phyloP scores from a whole-genome alignment of 306 rosid species.

The Cucurbita ficifolia region DNA sequence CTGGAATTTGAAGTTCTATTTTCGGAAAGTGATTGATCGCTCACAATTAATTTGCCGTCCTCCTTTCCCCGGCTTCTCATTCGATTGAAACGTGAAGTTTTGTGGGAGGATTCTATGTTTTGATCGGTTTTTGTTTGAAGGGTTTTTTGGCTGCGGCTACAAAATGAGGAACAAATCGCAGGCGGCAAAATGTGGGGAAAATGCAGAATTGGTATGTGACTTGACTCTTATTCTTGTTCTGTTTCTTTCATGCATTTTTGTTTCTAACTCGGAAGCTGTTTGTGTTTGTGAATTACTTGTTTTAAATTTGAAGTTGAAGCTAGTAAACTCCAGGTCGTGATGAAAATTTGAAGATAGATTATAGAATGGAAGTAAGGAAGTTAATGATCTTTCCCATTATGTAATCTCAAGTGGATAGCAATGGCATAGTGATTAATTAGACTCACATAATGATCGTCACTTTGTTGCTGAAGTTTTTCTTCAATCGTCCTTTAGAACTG shows the following conservation, averaged over 20 bases:
- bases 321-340: background rate
- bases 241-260: background rate
- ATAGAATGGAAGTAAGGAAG: background rate
- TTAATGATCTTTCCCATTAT: background rate
- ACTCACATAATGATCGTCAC: background rate
- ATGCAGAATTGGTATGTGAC: background rate
- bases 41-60: background rate
- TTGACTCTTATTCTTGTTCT: background rate
- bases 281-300: background rate
- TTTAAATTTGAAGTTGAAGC: background rate
- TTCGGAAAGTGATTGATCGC: background rate
- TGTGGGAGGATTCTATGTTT: background rate
- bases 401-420: background rate
- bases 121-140: background rate
- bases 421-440: background rate
- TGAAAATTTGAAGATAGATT: background rate
- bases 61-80: too few species aligned
- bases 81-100: background rate
- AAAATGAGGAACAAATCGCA: background rate
- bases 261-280: background rate
- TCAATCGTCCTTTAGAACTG: background rate
- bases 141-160: background rate
- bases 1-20: background rate
- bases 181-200: background rate
- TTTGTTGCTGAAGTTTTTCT: background rate